Evolutionary conservation across 345 rosid genomes (phyloP).

Genomic region (Noccaea bulbosa): DNA sequence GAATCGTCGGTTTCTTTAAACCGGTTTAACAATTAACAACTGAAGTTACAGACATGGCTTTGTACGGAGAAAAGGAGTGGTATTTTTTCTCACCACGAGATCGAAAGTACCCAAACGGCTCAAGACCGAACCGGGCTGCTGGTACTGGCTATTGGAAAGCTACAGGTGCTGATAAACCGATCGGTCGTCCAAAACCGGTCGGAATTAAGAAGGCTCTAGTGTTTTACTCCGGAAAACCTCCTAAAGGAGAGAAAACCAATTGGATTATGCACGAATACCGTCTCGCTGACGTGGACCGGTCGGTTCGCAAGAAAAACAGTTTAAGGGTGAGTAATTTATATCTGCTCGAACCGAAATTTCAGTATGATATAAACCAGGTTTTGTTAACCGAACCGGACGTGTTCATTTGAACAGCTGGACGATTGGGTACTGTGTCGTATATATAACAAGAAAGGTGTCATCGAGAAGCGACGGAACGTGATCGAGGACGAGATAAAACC

Average conservation of each 20-base stretch:
- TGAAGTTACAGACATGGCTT: constrained; percentile 57
- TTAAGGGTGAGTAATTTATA: constrained; percentile 59
- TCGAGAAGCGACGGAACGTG: constrained; percentile 55
- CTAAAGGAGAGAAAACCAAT: constrained; percentile 84
- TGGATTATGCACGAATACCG: constrained; percentile 99
- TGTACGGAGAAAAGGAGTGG: constrained; percentile 96
- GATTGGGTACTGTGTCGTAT: constrained; percentile 99
- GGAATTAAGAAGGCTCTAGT: constrained; percentile 95
- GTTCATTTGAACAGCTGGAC: constrained; percentile 64
- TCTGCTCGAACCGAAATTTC: background rate
- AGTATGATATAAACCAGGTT: background rate
- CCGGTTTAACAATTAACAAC: constrained; percentile 12
- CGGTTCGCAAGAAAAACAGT: constrained; percentile 82
- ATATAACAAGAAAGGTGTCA: constrained; percentile 83
- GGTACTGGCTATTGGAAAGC: constrained; percentile 98
- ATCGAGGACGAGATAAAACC: constrained; percentile 46
- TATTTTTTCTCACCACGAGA: constrained; percentile 91
- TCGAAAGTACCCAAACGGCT: constrained; percentile 91
- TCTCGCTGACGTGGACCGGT: constrained; percentile 86
- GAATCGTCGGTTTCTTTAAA: background rate
- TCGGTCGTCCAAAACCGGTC: constrained; percentile 70
- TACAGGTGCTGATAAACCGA: constrained; percentile 97
- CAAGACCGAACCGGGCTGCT: constrained; percentile 92
- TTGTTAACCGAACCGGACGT: constrained; percentile 28
- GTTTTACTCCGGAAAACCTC: constrained; percentile 89